phyloP scores from a whole-genome alignment of 2,329 filamentous ascomycete genomes.

The Byssothecium circinans region DNA sequence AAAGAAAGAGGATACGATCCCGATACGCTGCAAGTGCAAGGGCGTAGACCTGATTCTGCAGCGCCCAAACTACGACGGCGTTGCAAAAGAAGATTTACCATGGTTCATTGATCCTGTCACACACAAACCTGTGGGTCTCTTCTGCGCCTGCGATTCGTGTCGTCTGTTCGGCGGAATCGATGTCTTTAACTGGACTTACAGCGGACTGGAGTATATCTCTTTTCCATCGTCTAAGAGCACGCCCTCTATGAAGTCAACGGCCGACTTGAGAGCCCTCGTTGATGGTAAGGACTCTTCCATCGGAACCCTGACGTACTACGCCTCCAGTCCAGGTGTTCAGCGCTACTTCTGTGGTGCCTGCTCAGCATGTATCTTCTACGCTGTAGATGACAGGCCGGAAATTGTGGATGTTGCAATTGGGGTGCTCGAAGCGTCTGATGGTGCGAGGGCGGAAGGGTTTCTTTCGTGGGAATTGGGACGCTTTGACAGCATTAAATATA shows the following conservation, averaged over 20 bases:
- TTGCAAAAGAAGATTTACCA: constrained; percentile 39
- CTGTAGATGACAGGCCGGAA: constrained; percentile 42
- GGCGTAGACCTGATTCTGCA: constrained; percentile 50
- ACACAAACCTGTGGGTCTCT: constrained; percentile 44
- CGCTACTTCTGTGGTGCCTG: constrained; percentile 55
- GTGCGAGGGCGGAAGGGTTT: constrained; percentile 51
- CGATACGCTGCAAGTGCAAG: constrained; percentile 51
- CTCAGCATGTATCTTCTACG: constrained; percentile 53
- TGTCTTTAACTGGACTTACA: constrained; percentile 52
- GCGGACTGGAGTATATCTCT: constrained; percentile 44
- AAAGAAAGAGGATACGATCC: constrained; percentile 29
- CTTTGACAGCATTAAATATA: constrained; percentile 32
- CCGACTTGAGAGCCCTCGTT: constrained; percentile 43
- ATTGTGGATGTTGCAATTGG: constrained; percentile 52
- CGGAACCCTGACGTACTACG: constrained; percentile 50
- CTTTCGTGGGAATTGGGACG: constrained; percentile 49
- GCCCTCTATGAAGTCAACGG: constrained; percentile 34
- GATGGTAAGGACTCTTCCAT: constrained; percentile 40
- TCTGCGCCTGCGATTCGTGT: constrained; percentile 55
- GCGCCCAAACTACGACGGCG: constrained; percentile 31
- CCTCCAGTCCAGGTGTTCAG: constrained; percentile 50
- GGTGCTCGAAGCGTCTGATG: constrained; percentile 48
- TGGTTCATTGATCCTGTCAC: constrained; percentile 50
- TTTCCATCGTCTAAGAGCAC: constrained; percentile 20
- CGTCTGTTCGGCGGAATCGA: constrained; percentile 48